A percentile compares a stretch with the other conserved stretches of the same genome.
These are phyloP conservation scores for Aspergillus sp. DNA, from an alignment of 2,329 filamentous ascomycete species.

Conservation along the genomic window DNA sequence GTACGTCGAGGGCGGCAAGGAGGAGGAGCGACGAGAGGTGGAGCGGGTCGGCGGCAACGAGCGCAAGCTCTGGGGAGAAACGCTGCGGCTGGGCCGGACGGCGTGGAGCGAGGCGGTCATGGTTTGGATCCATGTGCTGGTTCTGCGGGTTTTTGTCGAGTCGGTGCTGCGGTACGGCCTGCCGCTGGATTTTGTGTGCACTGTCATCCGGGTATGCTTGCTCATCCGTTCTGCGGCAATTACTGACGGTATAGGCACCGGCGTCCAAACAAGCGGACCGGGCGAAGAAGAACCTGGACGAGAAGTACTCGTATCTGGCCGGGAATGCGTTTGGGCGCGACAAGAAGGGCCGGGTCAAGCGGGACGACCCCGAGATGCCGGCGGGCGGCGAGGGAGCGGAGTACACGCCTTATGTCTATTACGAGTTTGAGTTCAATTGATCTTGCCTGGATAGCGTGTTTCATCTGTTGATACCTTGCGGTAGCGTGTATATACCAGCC, in stretches of 20 bases:
- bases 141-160: slow-evolving; percentile 90
- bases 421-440: slow-evolving; percentile 72
- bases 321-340: slow-evolving; percentile 90
- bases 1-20: slow-evolving; percentile 78
- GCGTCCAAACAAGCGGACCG: slow-evolving; percentile 67
- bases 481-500: no score
- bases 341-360: slow-evolving; percentile 83
- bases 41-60: slow-evolving; percentile 75
- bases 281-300: slow-evolving; percentile 68
- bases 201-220: slow-evolving; percentile 71
- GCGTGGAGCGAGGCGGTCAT: slow-evolving; percentile 94
- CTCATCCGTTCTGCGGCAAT: neutral
- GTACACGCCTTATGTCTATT: slow-evolving; percentile 95
- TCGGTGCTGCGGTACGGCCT: slow-evolving; percentile 93
- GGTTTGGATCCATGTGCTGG: slow-evolving; percentile 89
- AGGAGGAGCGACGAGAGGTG: slow-evolving; percentile 81
- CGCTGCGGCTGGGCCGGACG: slow-evolving; percentile 74
- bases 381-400: slow-evolving; percentile 61
- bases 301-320: slow-evolving; percentile 79
- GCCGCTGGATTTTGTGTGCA: slow-evolving; percentile 80
- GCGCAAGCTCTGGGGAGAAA: slow-evolving; percentile 86
- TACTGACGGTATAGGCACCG: slow-evolving; percentile 53
- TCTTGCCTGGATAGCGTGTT: no score
- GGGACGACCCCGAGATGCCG: slow-evolving; percentile 88
- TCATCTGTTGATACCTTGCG: no score